These are phyloP conservation scores for Salvia miltiorrhiza DNA, from an alignment of 257 asterid species.

Conservation along the genomic window DNA sequence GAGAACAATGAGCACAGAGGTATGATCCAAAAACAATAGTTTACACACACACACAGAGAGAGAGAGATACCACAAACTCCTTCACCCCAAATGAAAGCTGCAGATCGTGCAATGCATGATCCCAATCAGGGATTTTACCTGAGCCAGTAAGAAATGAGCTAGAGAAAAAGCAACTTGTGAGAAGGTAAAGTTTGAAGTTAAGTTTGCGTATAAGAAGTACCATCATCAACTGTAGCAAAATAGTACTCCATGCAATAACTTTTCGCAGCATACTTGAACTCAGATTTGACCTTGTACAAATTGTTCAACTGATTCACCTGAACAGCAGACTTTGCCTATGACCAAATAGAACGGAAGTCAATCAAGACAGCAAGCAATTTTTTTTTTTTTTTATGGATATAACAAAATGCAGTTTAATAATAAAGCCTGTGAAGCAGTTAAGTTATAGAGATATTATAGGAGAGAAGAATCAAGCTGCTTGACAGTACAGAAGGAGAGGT, in stretches of 20 bases:
- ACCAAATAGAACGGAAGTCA: slow-evolving; percentile 23
- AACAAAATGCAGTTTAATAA: neutral
- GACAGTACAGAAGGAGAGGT: slow-evolving; percentile 1
- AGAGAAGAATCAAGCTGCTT: slow-evolving; percentile 9
- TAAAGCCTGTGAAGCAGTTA: too few relatives aligned
- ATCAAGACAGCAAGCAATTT: slow-evolving; percentile 3
- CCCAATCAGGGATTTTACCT: slow-evolving; percentile 73
- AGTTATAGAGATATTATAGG: neutral
- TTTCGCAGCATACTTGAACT: slow-evolving; percentile 70
- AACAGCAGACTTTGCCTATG: slow-evolving; percentile 68
- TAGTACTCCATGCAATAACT: slow-evolving; percentile 80
- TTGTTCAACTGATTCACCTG: slow-evolving; percentile 44
- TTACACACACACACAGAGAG: slow-evolving; percentile 15
- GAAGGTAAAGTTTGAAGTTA: slow-evolving; percentile 24
- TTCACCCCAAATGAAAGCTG: slow-evolving; percentile 89
- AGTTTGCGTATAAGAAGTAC: slow-evolving; percentile 33
- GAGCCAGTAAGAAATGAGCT: slow-evolving; percentile 24
- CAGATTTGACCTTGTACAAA: slow-evolving; percentile 71
- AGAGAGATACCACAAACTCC: slow-evolving; percentile 72
- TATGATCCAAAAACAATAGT: neutral
- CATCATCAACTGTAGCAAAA: slow-evolving; percentile 48
- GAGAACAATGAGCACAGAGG: slow-evolving; percentile 12
- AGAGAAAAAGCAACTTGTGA: neutral
- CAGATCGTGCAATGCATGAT: slow-evolving; percentile 62
- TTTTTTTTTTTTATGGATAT: neutral